Conservation (phyloP, 2,329 filamentous ascomycete species). For the Neophaeococcomyces aloes region DNA sequence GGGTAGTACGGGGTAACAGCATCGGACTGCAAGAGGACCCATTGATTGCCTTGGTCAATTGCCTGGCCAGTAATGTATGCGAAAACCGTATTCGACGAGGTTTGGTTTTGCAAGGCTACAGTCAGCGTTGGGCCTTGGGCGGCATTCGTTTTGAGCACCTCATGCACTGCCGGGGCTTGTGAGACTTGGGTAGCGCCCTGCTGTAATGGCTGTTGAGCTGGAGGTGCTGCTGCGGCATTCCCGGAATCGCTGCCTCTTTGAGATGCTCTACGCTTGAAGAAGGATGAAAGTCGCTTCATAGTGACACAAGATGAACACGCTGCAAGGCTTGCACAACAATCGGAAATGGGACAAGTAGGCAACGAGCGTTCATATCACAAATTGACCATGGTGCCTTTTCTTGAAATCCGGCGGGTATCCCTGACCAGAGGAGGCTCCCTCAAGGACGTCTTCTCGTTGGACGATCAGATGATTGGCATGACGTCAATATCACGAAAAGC, state of each 20-base stretch:
- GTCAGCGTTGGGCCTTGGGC: slow-evolving; percentile 37
- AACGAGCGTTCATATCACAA: too few species aligned
- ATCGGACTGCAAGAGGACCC: slow-evolving; percentile 55
- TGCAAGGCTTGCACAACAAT: too few species aligned
- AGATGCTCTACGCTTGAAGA: slow-evolving; percentile 1
- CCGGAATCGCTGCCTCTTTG: background rate
- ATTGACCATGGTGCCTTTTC: too few species aligned
- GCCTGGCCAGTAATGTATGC: slow-evolving; percentile 62
- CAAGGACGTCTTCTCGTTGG: background rate
- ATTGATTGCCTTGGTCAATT: slow-evolving; percentile 47
- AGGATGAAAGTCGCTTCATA: slow-evolving; percentile 5
- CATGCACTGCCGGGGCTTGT: slow-evolving; percentile 10
- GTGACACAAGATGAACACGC: background rate
- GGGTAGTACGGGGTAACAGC: slow-evolving; percentile 58
- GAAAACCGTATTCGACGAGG: slow-evolving; percentile 49
- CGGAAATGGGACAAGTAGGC: too few species aligned
- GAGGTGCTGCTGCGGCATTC: slow-evolving; percentile 2
- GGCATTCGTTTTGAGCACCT: slow-evolving; percentile 1
- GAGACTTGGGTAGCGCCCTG: slow-evolving; percentile 6
- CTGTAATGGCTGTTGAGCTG: background rate
- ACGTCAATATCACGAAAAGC: slow-evolving; percentile 2
- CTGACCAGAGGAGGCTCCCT: too few species aligned
- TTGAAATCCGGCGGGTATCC: too few species aligned
- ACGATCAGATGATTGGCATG: background rate
- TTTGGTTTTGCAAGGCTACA: slow-evolving; percentile 56